These are phyloP conservation scores for Lotus japonicus DNA, from an alignment of 306 rosid genomes.

Conservation along the genomic window DNA sequence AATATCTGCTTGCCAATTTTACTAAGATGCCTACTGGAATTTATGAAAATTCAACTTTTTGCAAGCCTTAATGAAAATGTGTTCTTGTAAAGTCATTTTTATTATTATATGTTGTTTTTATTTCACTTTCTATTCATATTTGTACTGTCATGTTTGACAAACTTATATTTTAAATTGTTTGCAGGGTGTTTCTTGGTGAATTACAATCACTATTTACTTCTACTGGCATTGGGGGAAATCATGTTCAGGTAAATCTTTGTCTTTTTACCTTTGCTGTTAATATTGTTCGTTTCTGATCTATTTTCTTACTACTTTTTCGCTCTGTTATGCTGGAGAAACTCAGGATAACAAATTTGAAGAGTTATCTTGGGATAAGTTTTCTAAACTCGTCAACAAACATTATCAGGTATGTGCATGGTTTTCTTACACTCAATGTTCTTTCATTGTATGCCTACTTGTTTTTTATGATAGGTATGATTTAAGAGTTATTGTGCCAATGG, in stretches of 20 bases:
- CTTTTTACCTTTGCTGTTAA: conserved; percentile 15
- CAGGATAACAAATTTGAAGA: conserved; percentile 52
- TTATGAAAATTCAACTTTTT: conserved; percentile 1
- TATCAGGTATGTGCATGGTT: conserved; percentile 36
- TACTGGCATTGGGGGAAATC: conserved; percentile 53
- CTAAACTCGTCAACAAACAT: conserved; percentile 44
- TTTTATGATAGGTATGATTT: neutral
- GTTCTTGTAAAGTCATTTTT: neutral
- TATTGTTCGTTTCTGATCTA: conserved; percentile 12
- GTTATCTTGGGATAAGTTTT: conserved; percentile 51
- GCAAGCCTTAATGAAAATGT: neutral
- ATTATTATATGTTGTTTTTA: neutral
- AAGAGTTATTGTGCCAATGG: neutral
- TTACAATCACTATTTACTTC: conserved; percentile 46
- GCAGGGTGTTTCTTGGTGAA: conserved; percentile 70
- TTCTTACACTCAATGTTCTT: neutral
- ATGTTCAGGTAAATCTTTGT: conserved; percentile 48
- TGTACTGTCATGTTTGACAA: neutral
- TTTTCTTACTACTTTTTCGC: neutral
- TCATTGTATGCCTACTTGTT: neutral
- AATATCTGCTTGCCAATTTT: neutral
- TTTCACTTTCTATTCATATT: neutral
- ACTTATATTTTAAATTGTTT: conserved; percentile 19
- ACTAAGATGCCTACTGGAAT: neutral
- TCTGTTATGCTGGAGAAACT: conserved; percentile 33